Evolutionary conservation across 2,329 filamentous ascomycete genomes (phyloP).

Genomic region (Xylariaceae sp.): DNA sequence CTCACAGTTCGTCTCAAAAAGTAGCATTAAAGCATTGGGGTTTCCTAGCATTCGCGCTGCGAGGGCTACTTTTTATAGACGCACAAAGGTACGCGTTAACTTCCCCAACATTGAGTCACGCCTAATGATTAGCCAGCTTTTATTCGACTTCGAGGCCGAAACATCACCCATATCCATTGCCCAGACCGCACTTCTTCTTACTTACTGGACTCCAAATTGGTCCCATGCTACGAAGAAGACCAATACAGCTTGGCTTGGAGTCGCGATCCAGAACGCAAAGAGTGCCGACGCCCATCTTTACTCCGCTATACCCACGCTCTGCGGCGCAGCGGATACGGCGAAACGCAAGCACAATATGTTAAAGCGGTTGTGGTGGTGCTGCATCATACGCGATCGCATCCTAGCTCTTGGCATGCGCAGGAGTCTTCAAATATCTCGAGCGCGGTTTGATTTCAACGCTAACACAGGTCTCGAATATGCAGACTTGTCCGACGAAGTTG

Average conservation of each 20-base stretch:
- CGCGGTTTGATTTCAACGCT: slow-evolving; percentile 48
- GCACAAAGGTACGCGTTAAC: slow-evolving; percentile 41
- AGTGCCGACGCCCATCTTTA: slow-evolving; percentile 49
- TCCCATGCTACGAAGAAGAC: slow-evolving; percentile 42
- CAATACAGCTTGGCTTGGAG: slow-evolving; percentile 53
- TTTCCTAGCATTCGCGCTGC: slow-evolving; percentile 47
- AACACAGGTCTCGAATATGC: slow-evolving; percentile 42
- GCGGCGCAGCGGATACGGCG: slow-evolving; percentile 33
- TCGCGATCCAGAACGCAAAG: slow-evolving; percentile 54
- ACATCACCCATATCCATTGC: slow-evolving; percentile 44
- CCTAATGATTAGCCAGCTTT: slow-evolving; percentile 35
- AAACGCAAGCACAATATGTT: slow-evolving; percentile 44
- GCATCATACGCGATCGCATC: slow-evolving; percentile 54
- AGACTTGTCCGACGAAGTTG: slow-evolving; percentile 51
- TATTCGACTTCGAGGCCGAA: slow-evolving; percentile 50
- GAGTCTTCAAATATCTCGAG: slow-evolving; percentile 51
- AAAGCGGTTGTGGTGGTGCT: slow-evolving; percentile 59
- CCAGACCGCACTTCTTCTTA: slow-evolving; percentile 47
- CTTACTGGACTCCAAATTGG: slow-evolving; percentile 43
- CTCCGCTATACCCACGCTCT: slow-evolving; percentile 38
- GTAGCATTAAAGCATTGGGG: slow-evolving; percentile 45
- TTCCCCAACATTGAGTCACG: neutral
- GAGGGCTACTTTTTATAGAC: slow-evolving; percentile 47
- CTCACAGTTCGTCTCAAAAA: slow-evolving; percentile 43
- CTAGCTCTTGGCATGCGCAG: slow-evolving; percentile 53